These are phyloP conservation scores for Acacia crassicarpa DNA, from an alignment of 306 rosid species.

Conservation along the genomic window DNA sequence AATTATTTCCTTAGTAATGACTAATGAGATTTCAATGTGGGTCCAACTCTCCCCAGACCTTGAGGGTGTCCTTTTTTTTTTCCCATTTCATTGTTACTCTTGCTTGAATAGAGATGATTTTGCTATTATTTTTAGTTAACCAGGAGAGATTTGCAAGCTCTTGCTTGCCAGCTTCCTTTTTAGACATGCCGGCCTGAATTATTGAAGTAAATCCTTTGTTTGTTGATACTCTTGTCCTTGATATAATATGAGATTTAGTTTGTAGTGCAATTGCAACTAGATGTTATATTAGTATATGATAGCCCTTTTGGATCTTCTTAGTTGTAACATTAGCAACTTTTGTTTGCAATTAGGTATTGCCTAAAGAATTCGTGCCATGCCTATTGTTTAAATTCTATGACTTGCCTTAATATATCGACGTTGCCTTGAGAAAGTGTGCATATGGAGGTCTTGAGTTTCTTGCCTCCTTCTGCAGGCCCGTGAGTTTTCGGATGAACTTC, in stretches of 20 bases:
- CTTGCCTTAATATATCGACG: conserved; percentile 11
- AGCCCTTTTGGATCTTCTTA: neutral
- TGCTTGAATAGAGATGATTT: no score
- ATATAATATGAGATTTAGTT: no score
- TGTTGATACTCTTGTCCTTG: no score
- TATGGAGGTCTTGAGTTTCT: conserved; percentile 29
- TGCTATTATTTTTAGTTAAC: neutral
- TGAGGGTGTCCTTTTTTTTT: no score
- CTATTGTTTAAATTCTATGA: conserved; percentile 14
- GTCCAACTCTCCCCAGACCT: no score
- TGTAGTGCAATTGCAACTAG: no score
- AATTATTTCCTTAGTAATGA: no score
- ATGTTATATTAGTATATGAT: no score
- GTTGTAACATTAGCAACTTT: neutral
- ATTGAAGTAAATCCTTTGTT: no score
- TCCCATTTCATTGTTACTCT: no score
- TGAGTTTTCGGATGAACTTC: conserved; percentile 95
- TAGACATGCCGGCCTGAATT: no score
- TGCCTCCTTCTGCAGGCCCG: conserved; percentile 66
- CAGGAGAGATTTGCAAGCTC: neutral
- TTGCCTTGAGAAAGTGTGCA: conserved; percentile 22
- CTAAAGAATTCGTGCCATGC: neutral
- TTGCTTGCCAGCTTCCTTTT: neutral
- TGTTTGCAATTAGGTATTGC: neutral
- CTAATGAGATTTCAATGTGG: no score